Evolutionary conservation across 805 yeast species (phyloP).

Genomic region (Yarrowia bubula): DNA sequence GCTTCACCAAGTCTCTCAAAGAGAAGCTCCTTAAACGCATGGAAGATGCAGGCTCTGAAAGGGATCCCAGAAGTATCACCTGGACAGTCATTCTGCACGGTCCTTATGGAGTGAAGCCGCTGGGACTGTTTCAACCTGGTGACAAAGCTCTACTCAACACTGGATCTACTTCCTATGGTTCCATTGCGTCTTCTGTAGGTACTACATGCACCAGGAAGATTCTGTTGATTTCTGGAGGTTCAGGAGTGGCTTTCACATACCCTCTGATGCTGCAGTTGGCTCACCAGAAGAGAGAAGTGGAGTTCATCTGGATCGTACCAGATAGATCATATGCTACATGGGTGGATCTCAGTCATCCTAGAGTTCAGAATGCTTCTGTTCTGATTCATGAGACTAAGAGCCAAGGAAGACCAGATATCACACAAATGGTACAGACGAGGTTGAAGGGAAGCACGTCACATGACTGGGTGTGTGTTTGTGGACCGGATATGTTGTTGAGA

Average conservation of each 20-base stretch:
- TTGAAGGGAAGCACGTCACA: neutral
- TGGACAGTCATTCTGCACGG: constrained; percentile 32
- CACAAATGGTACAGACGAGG: constrained; percentile 31
- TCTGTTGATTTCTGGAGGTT: constrained; percentile 39
- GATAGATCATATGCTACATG: constrained; percentile 34
- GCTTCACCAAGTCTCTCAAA: constrained; percentile 34
- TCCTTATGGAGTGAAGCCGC: constrained; percentile 34
- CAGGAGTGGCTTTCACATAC: constrained; percentile 39
- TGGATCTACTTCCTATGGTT: no score
- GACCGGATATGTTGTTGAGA: constrained; percentile 37
- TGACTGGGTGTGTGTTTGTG: constrained; percentile 37
- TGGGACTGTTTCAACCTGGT: constrained; percentile 21
- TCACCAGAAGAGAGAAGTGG: constrained; percentile 30
- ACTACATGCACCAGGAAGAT: constrained; percentile 29
- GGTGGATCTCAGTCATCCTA: constrained; percentile 34
- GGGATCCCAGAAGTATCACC: neutral
- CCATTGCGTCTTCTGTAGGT: constrained; percentile 28
- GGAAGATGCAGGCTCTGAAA: neutral
- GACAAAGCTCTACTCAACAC: no score
- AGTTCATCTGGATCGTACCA: constrained; percentile 38
- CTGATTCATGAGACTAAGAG: constrained; percentile 32
- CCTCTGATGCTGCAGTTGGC: constrained; percentile 32
- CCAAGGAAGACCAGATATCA: constrained; percentile 37
- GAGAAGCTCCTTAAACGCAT: constrained; percentile 22
- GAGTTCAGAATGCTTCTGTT: constrained; percentile 8